Percentiles rank a stretch among this genome's conserved stretches.
phyloP scores from a whole-genome alignment of 2,329 filamentous ascomycete species.

The Lecanicillium sp. region DNA sequence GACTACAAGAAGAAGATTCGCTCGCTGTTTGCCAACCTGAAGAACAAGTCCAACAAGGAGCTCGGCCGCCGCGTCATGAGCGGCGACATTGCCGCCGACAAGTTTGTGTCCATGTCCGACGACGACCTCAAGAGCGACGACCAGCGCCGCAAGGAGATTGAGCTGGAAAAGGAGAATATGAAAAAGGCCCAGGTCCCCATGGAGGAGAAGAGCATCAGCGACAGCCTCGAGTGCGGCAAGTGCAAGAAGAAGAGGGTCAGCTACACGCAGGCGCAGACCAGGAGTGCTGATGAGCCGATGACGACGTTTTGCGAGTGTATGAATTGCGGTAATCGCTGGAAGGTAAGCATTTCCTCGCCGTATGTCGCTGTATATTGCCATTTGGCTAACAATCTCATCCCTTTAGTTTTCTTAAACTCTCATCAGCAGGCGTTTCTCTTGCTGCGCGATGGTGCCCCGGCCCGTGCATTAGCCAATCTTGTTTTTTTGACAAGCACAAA shows the following conservation, averaged over 20 bases:
- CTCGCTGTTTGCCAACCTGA: constrained; percentile 89
- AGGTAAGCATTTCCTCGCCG: constrained; percentile 40
- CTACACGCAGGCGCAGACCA: constrained; percentile 93
- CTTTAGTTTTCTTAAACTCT: no score
- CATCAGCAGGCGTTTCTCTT: no score
- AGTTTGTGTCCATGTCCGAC: constrained; percentile 79
- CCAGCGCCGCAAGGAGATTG: constrained; percentile 66
- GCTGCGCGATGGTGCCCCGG: no score
- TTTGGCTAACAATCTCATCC: background rate
- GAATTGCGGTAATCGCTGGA: constrained; percentile 63
- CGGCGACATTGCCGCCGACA: constrained; percentile 62
- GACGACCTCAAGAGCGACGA: constrained; percentile 88
- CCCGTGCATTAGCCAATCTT: no score
- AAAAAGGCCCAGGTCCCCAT: constrained; percentile 92
- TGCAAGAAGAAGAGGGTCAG: constrained; percentile 92
- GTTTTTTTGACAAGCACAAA: no score
- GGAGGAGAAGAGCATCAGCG: constrained; percentile 83
- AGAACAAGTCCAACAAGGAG: constrained; percentile 78
- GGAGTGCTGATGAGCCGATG: constrained; percentile 91
- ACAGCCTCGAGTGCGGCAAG: constrained; percentile 80
- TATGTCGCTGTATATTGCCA: constrained; percentile 1
- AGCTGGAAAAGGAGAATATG: constrained; percentile 87
- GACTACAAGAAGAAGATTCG: constrained; percentile 85
- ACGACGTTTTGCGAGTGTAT: constrained; percentile 69
- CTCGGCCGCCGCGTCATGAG: constrained; percentile 69